Conservation (phyloP, 306 rosid genomes). For the Cucumis sativus region Cucumber_9930_V3 NC_026659.2:5300501-5301000, state of each 20-base stretch:
- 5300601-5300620: not conserved
- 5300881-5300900: constrained; percentile 36
- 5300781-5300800: constrained; percentile 99
- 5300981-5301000: constrained; percentile 47
- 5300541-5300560: too few species aligned
- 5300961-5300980: constrained; percentile 10
- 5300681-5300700: not conserved
- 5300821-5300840: constrained; percentile 89
- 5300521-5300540: too few species aligned
- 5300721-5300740: not conserved
- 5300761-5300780: constrained; percentile 30
- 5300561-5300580: too few species aligned
- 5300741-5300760: not conserved
- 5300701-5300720: not conserved
- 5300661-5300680: not conserved
- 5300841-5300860: constrained; percentile 99
- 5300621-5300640: not conserved
- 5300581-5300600: too few species aligned
- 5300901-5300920: not conserved
- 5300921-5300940: not conserved
- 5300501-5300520: too few species aligned
- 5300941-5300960: not conserved
- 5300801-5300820: constrained; percentile 89
- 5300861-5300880: constrained; percentile 99
- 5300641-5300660: not conserved